Evolutionary conservation across 2,329 filamentous ascomycete species (phyloP), one percentile per base, ranked within the genome.

Genomic region (Chaetomium globosum): DNA sequence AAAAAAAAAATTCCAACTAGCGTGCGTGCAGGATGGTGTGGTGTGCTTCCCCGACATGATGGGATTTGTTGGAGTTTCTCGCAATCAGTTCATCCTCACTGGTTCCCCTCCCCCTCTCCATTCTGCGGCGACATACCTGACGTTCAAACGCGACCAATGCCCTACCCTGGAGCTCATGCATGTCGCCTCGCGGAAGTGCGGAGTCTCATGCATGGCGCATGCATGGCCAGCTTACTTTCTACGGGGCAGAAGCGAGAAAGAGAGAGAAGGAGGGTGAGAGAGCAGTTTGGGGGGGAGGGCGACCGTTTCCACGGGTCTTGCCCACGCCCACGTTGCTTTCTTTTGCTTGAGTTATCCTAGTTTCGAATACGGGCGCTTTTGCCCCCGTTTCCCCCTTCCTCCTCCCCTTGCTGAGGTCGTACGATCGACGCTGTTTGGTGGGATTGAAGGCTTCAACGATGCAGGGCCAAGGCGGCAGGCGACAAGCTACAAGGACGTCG

Each of bases 401-500:
- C 33, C 7, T 31, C 31, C 31, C 31, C 31, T 31, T 36, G 33
- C 12, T 48, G 46, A 48, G 46, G 46, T 48, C n/a, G 21, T 2
- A 48, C 16, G 52, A 63, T 61, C 56, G 46, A 48, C 59, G 56
- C 26, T 31, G n/a, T 56, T 31, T 52, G 30, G 26, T 63, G 23
- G 53, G 28, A 64, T 28, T 43, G 16, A 26, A 56, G 19, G 28
- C 43, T 23, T 62, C 52, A 31, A 53, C 30, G 36, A 65, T 64
- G 65, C 67, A 70, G 60, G 58, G 67, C 67, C 68, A 70, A 70
- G 67, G 48, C 67, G 65, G 68, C 61, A 31, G 49, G 51, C 33
- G 26, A 59, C 65, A 55, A 63, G 58, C 53, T 60, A 46, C 63
- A 53, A 54, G 10, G 36, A 13, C 13, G 12, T 43, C 16, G 39